Percentiles rank a stretch among this genome's conserved stretches.
These are phyloP conservation scores for Boeremia lycopersici DNA, from an alignment of 2,329 filamentous ascomycete species.

Conservation along the genomic window DNA sequence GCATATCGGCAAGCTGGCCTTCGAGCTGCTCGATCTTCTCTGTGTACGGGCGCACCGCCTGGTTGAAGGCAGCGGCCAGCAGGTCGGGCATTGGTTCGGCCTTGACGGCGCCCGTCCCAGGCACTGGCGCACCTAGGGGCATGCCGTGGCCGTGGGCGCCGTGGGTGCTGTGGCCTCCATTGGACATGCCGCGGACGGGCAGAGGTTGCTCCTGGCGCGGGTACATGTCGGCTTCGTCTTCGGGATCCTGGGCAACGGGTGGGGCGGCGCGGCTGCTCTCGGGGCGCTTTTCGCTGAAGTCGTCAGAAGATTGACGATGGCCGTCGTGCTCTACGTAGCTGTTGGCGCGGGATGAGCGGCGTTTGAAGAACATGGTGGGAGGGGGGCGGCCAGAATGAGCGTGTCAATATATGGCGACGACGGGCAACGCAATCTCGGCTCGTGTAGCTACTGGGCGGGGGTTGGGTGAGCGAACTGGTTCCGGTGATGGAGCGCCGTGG, in stretches of 20 bases:
- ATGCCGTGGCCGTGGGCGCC: slow-evolving; percentile 10
- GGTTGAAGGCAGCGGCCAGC: slow-evolving; percentile 59
- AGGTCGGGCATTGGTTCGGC: slow-evolving; percentile 57
- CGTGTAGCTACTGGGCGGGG: slow-evolving; percentile 6
- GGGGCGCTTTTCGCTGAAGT: slow-evolving; percentile 49
- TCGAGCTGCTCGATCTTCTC: slow-evolving; percentile 60
- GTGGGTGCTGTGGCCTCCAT: slow-evolving; percentile 22
- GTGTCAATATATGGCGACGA: slow-evolving; percentile 31
- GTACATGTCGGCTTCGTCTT: slow-evolving; percentile 51
- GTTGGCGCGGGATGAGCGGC: slow-evolving; percentile 53
- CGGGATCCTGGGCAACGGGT: slow-evolving; percentile 10
- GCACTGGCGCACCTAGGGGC: slow-evolving; percentile 31
- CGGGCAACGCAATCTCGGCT: slow-evolving; percentile 25
- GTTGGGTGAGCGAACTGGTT: slow-evolving; percentile 12
- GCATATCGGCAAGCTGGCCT: slow-evolving; percentile 57
- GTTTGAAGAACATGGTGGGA: slow-evolving; percentile 57
- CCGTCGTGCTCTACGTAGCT: slow-evolving; percentile 57
- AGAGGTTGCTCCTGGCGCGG: slow-evolving; percentile 47
- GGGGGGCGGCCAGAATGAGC: slow-evolving; percentile 23
- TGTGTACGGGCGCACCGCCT: slow-evolving; percentile 58
- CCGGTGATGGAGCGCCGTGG: slow-evolving; percentile 11
- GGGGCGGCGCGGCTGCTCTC: slow-evolving; percentile 48
- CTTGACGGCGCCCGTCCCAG: slow-evolving; percentile 30
- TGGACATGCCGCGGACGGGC: slow-evolving; percentile 29
- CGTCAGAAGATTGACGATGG: slow-evolving; percentile 48